These are phyloP conservation scores for Mycena floridula DNA, from an alignment of 768 basidiomycete species.

Conservation along the genomic window DNA sequence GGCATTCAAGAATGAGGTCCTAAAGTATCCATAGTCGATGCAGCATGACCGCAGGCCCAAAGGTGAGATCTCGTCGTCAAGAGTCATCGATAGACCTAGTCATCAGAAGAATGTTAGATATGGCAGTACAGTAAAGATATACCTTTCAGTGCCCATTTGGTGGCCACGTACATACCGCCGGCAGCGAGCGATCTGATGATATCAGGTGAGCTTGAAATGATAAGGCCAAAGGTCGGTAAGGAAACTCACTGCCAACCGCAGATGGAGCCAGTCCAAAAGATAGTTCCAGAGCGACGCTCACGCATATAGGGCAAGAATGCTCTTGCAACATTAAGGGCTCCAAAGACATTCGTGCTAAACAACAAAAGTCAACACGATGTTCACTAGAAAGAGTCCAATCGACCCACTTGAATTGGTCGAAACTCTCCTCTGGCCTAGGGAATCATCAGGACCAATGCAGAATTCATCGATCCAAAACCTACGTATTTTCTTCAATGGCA, in stretches of 20 bases:
- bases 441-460: neutral
- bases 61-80: conserved; percentile 31
- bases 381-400: too few species aligned
- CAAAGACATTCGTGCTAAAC: conserved; percentile 39
- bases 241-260: conserved; percentile 28
- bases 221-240: neutral
- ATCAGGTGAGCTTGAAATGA: too few species aligned
- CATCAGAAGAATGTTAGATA: too few species aligned
- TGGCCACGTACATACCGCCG: conserved; percentile 30
- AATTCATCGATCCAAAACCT: too few species aligned
- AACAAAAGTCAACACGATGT: too few species aligned
- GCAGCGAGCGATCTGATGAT: too few species aligned
- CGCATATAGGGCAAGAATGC: conserved; percentile 46
- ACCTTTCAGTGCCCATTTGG: conserved; percentile 33
- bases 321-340: conserved; percentile 34
- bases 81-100: too few species aligned
- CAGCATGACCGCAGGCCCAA: conserved; percentile 31
- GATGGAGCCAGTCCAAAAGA: conserved; percentile 39
- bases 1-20: conserved; percentile 25
- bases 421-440: conserved; percentile 34
- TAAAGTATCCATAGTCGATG: conserved; percentile 34
- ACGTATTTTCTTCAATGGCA: conserved; percentile 26
- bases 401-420: conserved; percentile 29
- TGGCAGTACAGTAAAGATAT: too few species aligned
- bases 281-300: conserved; percentile 31